Evolutionary conservation across 192 early-diverging fungal genomes (phyloP), one percentile per base, ranked within the genome.

Genomic region (Coemansia sp.): DNA sequence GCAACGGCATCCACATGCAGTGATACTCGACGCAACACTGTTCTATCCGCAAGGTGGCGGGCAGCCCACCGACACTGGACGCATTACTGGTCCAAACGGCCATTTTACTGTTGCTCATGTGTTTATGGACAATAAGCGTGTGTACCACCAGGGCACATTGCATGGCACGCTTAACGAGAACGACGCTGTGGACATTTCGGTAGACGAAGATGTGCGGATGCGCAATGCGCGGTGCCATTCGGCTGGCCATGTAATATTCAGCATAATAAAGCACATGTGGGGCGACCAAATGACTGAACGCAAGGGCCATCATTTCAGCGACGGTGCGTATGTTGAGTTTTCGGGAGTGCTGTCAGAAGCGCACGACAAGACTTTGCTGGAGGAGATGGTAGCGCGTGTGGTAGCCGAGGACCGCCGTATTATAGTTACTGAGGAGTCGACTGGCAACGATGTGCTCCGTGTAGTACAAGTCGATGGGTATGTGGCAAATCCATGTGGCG

Each of bases 41-140:
- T 70, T 70, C 46, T 70, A 70, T 23, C 62, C 62, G 31, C 68
- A 70, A 52, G 68, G 68, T 31, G 68, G 68, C 40, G 68, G 68
- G 25, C 68, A 70, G 57, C 68, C 68, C 10, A 60, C 68, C 2
- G 68, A 70, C 58, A 46, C 20, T 2, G 68, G 68, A n/a, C 50
- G 34, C 10, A 54, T 70, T 5, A 28, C 17, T n/a, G 26, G 53
- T 2, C 26, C 53, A 5, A 14, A 31, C 25, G 53, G 53, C 1
- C 12, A 28, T 1, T 17, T 55, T 3, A 14, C 5, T 5, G 68
- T 64, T 9, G 23, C 17, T 2, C 61, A 70, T 20, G 62, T 70
- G 26, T 40, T 59, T 38, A 50, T 38, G 15, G 20, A 63, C 58
- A 12, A 63, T 7, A 58, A 46, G 5, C 20, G 15, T 14, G 68